phyloP scores from a whole-genome alignment of 2,329 filamentous ascomycete genomes.

The Neurospora sp. region DNA sequence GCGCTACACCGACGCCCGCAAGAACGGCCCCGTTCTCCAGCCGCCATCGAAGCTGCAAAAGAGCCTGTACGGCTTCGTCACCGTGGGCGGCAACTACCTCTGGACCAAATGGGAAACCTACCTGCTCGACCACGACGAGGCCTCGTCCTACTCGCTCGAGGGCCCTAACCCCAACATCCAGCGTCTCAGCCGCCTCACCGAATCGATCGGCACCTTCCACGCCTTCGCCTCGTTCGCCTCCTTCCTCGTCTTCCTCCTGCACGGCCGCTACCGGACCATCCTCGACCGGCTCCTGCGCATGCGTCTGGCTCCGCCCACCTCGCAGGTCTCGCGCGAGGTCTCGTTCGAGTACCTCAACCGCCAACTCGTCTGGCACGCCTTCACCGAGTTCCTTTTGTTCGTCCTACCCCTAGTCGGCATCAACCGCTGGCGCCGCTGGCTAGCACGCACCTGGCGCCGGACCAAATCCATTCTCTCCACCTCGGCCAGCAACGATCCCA shows the following conservation, averaged over 20 bases:
- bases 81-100: conserved; percentile 77
- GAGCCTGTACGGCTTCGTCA: conserved; percentile 70
- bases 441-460: conserved; percentile 78
- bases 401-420: conserved; percentile 95
- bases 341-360: conserved; percentile 97
- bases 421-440: conserved; percentile 82
- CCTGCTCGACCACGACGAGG: conserved; percentile 67
- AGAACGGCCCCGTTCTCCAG: conserved; percentile 49
- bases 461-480: conserved; percentile 55
- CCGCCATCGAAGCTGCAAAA: conserved; percentile 79
- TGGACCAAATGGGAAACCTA: conserved; percentile 91
- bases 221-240: conserved; percentile 74
- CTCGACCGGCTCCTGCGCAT: conserved; percentile 78
- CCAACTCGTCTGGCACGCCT: conserved; percentile 98
- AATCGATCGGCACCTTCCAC: conserved; percentile 60
- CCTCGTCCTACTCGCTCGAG: conserved; percentile 41
- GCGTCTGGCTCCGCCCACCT: conserved; percentile 74
- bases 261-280: conserved; percentile 83
- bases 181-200: conserved; percentile 60
- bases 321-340: conserved; percentile 80
- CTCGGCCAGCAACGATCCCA: conserved; percentile 24
- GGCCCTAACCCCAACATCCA: conserved; percentile 41
- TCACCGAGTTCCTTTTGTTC: conserved; percentile 97
- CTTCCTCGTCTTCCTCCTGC: conserved; percentile 83
- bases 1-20: conserved; percentile 76